Conservation (phyloP, 1,284 basidiomycete species). For the Rhizoctonia solani region DNA sequence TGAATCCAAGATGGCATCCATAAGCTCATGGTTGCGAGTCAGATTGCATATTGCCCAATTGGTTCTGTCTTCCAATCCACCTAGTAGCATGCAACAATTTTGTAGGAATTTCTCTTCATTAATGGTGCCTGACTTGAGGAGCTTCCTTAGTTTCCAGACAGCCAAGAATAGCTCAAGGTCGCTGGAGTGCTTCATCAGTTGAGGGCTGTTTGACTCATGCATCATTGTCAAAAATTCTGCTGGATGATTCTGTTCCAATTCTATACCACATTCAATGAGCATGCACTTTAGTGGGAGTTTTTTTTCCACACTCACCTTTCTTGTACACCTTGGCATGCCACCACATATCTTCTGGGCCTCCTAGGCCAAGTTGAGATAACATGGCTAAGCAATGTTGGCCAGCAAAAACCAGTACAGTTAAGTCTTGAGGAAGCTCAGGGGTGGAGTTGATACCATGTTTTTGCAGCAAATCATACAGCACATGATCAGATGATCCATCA, state of each 20-base stretch:
- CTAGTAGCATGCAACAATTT: too few species aligned
- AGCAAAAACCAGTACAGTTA: neutral
- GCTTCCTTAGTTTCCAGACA: too few species aligned
- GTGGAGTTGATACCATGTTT: too few species aligned
- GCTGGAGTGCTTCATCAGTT: neutral
- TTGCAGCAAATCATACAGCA: too few species aligned
- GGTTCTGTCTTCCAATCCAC: too few species aligned
- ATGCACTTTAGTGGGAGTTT: neutral
- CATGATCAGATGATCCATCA: too few species aligned
- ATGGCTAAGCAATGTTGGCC: constrained; percentile 9
- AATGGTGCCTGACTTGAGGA: too few species aligned
- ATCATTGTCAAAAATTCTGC: constrained; percentile 12
- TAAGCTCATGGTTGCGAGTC: too few species aligned
- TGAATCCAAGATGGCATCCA: too few species aligned
- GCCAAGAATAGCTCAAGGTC: neutral
- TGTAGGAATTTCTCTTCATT: too few species aligned
- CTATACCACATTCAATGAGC: neutral
- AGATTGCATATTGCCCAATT: too few species aligned
- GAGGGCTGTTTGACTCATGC: constrained; percentile 9
- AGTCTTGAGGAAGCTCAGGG: neutral
- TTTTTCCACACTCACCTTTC: neutral
- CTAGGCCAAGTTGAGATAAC: neutral
- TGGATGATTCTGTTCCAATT: neutral
- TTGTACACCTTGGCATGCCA: constrained; percentile 5
- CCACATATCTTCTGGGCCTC: neutral